A percentile compares a stretch with the other conserved stretches of the same genome.
phyloP scores from a whole-genome alignment of 768 basidiomycete genomes.

The Boletus reticuloceps region DNA sequence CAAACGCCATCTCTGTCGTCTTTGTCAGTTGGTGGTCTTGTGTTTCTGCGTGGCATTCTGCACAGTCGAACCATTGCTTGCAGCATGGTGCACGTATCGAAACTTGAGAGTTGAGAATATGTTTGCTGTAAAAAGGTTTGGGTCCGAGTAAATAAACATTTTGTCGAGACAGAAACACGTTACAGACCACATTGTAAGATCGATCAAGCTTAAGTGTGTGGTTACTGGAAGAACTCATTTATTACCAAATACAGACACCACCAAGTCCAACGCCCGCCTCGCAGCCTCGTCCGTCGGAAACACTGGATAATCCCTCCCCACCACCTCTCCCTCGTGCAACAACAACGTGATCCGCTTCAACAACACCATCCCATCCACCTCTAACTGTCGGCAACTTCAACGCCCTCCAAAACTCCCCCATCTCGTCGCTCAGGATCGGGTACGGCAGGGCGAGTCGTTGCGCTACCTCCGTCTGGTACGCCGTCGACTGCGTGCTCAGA shows the following conservation, averaged over 20 bases:
- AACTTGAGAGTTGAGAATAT: constrained; percentile 94
- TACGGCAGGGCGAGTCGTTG: constrained; percentile 14
- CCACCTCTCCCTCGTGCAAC: constrained; percentile 9
- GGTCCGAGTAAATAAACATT: neutral
- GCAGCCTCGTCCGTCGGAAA: constrained; percentile 22
- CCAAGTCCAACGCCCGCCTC: constrained; percentile 4
- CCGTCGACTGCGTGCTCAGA: constrained; percentile 19
- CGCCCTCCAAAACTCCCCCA: constrained; percentile 1
- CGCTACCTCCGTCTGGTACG: constrained; percentile 20
- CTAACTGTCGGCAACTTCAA: constrained; percentile 22
- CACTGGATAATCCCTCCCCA: constrained; percentile 20
- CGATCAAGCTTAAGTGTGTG: neutral
- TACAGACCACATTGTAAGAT: constrained; percentile 26
- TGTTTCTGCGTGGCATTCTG: constrained; percentile 89
- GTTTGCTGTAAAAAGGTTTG: constrained; percentile 60
- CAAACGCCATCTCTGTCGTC: constrained; percentile 81
- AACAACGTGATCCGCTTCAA: constrained; percentile 22
- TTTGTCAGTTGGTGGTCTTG: constrained; percentile 71
- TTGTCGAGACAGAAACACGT: neutral
- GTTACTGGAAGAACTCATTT: neutral
- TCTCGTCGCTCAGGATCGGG: constrained; percentile 21
- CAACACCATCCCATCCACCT: constrained; percentile 10
- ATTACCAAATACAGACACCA: constrained; percentile 1
- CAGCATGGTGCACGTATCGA: constrained; percentile 96
- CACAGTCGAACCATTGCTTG: constrained; percentile 96